Evolutionary conservation across 2,329 filamentous ascomycete genomes (phyloP), one percentile per base, ranked within the genome.

Genomic region (Rachicladosporium sp.): DNA sequence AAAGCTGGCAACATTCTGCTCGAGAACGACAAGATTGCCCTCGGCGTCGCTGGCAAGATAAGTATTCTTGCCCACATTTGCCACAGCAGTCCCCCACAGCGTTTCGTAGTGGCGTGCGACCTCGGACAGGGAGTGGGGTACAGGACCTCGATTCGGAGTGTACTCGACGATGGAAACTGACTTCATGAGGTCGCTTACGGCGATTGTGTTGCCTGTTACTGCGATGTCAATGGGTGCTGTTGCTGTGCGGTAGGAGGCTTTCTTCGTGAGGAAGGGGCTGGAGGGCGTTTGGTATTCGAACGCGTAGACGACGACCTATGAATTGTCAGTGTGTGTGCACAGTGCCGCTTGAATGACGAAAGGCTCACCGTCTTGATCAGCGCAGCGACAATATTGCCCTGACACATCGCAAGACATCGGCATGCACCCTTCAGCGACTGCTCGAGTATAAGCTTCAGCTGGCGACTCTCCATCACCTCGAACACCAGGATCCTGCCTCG

Each of bases 161-260:
- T 81, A 91, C 54, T 91, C 71, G 6, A 95, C 68, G 4, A 96
- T 65, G 1, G 82, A 79, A 15, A 93, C 69, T 1, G 85, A 93
- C 63, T 96, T 95, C 83, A 94, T 95, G 34, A 98, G 66, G 55
- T 98, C 91, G 1, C 81, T 83, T 7, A 96, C 78, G 0, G 83
- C 85, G 46, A 98, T 88, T 15, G 75, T 69, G 49, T 80, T 78
- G 1, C 74, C 82, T 1, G 76, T 74, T 10, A 95, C 73, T 7
- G 80, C 77, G 5, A 96, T 59, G 49, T 89, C 84, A 10, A 93
- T 76, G 0, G 91, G 88, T 27, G 84, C 83, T 0, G 87, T 93
- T 2, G 86, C 77, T 2, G 85, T 82, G 9, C 87, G 76, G 59
- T 87, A 93, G 2, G 78, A 76, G 1, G 84, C 82, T 10, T 82